Base-by-base conservation (phyloP, 2,329 filamentous ascomycete genomes). In the Hymenoscyphus fructigenus region DNA sequence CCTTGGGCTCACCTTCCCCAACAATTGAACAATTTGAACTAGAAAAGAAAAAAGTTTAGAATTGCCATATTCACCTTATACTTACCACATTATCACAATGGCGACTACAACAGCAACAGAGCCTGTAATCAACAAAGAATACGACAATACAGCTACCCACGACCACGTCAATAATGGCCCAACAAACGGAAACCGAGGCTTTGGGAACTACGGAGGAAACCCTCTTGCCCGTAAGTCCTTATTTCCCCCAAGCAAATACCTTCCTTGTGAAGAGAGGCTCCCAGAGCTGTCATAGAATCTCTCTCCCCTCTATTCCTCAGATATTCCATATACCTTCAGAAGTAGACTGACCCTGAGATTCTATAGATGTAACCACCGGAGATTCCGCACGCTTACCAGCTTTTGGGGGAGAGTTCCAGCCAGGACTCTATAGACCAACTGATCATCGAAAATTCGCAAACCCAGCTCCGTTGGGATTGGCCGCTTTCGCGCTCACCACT, bases 401-500 rank as follows among this genome's bases (percentile, higher is more conserved):
- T 65, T 86, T 86, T 70, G 85, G 84, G 69, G 84, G 84, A 78
- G 83, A 84, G 70, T 84, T 85, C 76, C 83, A 87, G 76, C 84
- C 84, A 34, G 84, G 84, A 80, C 79, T 84, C 61, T 86, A 85
- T 78, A 82, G 80, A 70, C 77, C 80, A 15, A 81, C 81, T 68
- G 79, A 81, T 66, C 69, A 76, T 26, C 81, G 83, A 72, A 83
- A 85, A 73, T 81, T 88, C 72, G 85, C 78, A 74, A 88, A 88
- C 72, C 85, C 86, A 7, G 85, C 83, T 59, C 85, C 85, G 60
- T 77, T 88, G 44, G 86, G 86, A 66, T 78, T 88, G 65, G 81
- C 77, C 65, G 85, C 84, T 75, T 88, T 88, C 79, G 86, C 85
- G 57, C 77, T 88, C 68, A 88, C 85, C 58, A 88, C 85, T 23